Evolutionary conservation across 495 filamentous ascomycete species (phyloP).

Genomic region (Penicillium ucsense): DNA sequence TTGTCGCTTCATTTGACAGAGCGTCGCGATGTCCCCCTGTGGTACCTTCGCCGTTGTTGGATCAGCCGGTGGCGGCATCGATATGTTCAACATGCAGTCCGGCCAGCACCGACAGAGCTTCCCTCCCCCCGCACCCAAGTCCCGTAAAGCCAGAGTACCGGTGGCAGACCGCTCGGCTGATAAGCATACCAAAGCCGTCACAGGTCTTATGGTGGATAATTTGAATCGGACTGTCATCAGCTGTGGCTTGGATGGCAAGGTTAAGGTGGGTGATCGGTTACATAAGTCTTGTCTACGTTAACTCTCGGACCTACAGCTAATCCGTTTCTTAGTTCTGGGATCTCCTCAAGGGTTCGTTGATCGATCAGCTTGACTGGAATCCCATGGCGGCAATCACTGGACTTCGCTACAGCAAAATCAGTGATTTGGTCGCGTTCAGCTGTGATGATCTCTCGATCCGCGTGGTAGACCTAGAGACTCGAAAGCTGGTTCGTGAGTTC

Average conservation of each 20-base stretch:
- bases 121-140: conserved; percentile 57
- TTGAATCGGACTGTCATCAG: conserved; percentile 77
- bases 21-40: conserved; percentile 79
- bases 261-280: conserved; percentile 46
- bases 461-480: conserved; percentile 83
- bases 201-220: conserved; percentile 73
- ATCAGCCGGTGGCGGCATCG: conserved; percentile 68
- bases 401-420: conserved; percentile 67
- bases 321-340: conserved; percentile 65
- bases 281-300: neutral
- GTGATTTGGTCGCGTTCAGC: conserved; percentile 79
- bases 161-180: neutral
- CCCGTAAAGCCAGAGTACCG: conserved; percentile 11
- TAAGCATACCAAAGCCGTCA: conserved; percentile 73
- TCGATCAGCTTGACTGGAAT: conserved; percentile 78
- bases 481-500: conserved; percentile 81
- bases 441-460: conserved; percentile 85
- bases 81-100: conserved; percentile 95
- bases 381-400: conserved; percentile 67
- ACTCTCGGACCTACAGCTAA: conserved; percentile 3
- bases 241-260: conserved; percentile 80
- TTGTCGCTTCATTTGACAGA: conserved; percentile 25
- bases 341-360: conserved; percentile 64
- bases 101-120: conserved; percentile 78
- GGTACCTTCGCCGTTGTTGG: conserved; percentile 93